Base-by-base conservation (phyloP, 208 protist species). In the Trypanosoma vivax region DNA sequence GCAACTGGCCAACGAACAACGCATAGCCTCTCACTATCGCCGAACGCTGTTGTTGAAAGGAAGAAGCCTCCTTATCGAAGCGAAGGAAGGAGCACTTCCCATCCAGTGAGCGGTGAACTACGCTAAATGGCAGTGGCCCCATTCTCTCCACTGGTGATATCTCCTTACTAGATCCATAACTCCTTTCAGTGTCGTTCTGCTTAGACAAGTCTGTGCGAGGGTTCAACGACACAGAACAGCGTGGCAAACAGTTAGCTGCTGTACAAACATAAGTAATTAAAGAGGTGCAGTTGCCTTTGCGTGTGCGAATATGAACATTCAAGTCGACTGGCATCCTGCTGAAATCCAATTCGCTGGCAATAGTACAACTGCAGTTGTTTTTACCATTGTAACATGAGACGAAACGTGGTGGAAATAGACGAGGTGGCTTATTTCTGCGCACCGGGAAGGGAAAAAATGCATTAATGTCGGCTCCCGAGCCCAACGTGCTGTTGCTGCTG, bases 1-100 rank as follows among this genome's bases (percentile, higher is more conserved):
- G 79, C 19, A 93, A 73, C 64, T 93, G 85, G 2, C 81, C 85
- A 57, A 93, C 77, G 43, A 93, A 93, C 30, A 93, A 69, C 1
- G 67, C 66, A 35, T 61, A 54, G 35, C 31, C 55, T 45, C 31
- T 52, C 29, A 29, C 46, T 48, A 13, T 7, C 38, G 25, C 41
- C 16, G 57, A 35, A 33, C 57, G 28, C 56, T 55, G 58, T 23
- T 21, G 19, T 13, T 68, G 35, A 53, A 50, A 51, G 11, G 42
- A 21, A 2, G 74, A 53, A 10, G 87, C 49, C 35, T 50, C 70
- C 0, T 37, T 21, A 6, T 79, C 80, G 31, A 92, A 89, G 23
- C 62, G 34, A 46, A 92, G 76, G 62, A 83, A 92, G 30, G 73
- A 69, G 47, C 84, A 92, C 25, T 73, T 73, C 19, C 79, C 79